Percentiles rank a stretch among this genome's conserved stretches.
Conservation (phyloP, 2,329 filamentous ascomycete genomes). For the Fusarium sp. region DNA sequence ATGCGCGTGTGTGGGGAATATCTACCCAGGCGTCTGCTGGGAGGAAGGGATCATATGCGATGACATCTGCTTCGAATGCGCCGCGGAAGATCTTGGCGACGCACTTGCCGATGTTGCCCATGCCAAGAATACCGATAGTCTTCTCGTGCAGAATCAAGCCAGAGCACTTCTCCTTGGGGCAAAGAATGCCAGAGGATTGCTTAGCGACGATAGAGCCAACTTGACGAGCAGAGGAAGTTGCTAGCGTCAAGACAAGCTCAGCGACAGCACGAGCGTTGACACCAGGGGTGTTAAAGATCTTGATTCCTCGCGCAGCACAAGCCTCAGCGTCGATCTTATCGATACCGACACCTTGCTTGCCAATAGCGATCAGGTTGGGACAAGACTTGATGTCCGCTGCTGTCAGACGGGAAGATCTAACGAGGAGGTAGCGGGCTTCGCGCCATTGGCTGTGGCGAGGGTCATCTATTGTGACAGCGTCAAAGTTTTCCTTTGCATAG, state of each 20-base stretch:
- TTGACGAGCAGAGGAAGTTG: constrained; percentile 50
- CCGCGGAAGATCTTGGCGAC: constrained; percentile 53
- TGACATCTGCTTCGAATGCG: constrained; percentile 49
- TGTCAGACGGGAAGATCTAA: constrained; percentile 52
- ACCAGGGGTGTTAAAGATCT: constrained; percentile 60
- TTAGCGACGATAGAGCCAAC: constrained; percentile 47
- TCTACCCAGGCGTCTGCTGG: constrained; percentile 49
- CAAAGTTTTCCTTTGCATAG: constrained; percentile 53
- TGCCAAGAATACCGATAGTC: constrained; percentile 53
- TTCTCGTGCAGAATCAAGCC: constrained; percentile 51
- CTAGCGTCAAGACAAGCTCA: constrained; percentile 52
- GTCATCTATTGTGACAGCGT: constrained; percentile 51
- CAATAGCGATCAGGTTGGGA: constrained; percentile 54
- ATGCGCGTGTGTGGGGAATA: constrained; percentile 47
- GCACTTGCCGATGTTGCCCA: constrained; percentile 53
- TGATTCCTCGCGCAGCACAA: constrained; percentile 53
- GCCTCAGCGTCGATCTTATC: constrained; percentile 58
- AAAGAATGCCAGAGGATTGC: constrained; percentile 45
- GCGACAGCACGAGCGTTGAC: constrained; percentile 57
- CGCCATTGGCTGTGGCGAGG: constrained; percentile 53
- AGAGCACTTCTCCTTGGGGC: constrained; percentile 55
- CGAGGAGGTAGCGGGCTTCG: constrained; percentile 54
- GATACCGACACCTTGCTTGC: constrained; percentile 60
- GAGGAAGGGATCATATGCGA: constrained; percentile 53
- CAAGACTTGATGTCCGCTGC: constrained; percentile 52